Percentiles rank a stretch among this genome's conserved stretches.
phyloP scores from a whole-genome alignment of 2,329 filamentous ascomycete genomes.

The Pseudophaeomoniella oleicola region DNA sequence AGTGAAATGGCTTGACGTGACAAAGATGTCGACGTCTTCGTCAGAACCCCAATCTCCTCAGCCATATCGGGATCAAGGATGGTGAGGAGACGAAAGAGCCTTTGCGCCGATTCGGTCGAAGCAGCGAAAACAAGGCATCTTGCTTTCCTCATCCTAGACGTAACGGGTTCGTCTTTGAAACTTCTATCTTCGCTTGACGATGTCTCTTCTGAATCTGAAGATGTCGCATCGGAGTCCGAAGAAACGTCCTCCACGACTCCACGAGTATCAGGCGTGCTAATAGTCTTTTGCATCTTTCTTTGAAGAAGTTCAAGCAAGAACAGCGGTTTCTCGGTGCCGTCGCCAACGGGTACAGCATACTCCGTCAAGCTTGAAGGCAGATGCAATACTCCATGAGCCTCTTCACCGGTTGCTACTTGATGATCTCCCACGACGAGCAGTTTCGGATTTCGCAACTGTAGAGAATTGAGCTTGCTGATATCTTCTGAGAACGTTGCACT shows the following conservation, averaged over 20 bases:
- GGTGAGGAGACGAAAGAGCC: conserved; percentile 64
- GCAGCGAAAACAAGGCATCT: conserved; percentile 64
- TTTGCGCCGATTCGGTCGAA: conserved; percentile 75
- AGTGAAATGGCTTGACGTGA: conserved; percentile 52
- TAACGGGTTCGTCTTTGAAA: conserved; percentile 8
- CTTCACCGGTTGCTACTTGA: conserved; percentile 6
- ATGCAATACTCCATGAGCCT: conserved; percentile 30
- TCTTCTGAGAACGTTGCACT: conserved; percentile 89
- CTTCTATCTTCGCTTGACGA: conserved; percentile 5
- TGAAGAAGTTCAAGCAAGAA: conserved; percentile 67
- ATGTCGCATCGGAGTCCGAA: conserved; percentile 13
- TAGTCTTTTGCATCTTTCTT: conserved; percentile 31
- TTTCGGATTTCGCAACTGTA: conserved; percentile 59
- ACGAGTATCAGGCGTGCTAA: conserved; percentile 9
- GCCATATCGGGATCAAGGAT: conserved; percentile 48
- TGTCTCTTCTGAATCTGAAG: conserved; percentile 6
- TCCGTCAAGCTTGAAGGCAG: conserved; percentile 53
- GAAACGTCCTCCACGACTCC: conserved; percentile 10
- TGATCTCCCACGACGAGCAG: conserved; percentile 54
- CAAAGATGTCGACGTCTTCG: conserved; percentile 61
- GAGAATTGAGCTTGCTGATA: conserved; percentile 58
- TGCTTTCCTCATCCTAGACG: conserved; percentile 6
- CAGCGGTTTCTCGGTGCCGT: conserved; percentile 62
- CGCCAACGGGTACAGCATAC: conserved; percentile 51
- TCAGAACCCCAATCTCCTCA: conserved; percentile 51